These are phyloP conservation scores for Phytophthora podocarpi DNA, from an alignment of 352 stramenopile genomes.

Conservation along the genomic window DNA sequence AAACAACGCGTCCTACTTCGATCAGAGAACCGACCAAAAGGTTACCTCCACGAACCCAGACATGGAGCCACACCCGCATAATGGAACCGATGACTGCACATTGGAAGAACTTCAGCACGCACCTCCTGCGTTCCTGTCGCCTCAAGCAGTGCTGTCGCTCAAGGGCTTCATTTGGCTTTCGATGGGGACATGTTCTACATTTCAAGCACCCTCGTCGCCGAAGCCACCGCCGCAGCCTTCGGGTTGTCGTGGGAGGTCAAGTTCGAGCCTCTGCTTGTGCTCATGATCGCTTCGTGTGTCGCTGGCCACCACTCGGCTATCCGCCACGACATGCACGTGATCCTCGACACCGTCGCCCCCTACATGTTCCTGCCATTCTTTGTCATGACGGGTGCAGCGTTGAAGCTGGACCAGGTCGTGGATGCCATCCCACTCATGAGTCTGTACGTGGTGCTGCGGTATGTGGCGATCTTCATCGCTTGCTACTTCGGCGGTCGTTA, in stretches of 20 bases:
- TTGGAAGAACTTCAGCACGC: constrained; percentile 36
- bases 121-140: constrained; percentile 28
- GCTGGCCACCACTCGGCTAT: constrained; percentile 61
- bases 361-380: constrained; percentile 83
- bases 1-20: constrained; percentile 16
- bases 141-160: constrained; percentile 40
- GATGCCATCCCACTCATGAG: constrained; percentile 70
- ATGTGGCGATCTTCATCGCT: constrained; percentile 65
- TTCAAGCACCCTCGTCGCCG: constrained; percentile 47
- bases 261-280: constrained; percentile 66
- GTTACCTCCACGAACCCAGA: constrained; percentile 30
- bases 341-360: constrained; percentile 62
- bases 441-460: constrained; percentile 62
- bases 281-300: constrained; percentile 71
- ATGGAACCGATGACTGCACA: constrained; percentile 40
- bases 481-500: constrained; percentile 65
- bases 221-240: constrained; percentile 50
- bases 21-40: constrained; percentile 33
- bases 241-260: constrained; percentile 73
- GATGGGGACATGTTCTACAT: constrained; percentile 67
- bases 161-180: constrained; percentile 76
- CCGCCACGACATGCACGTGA: constrained; percentile 78
- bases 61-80: constrained; percentile 52
- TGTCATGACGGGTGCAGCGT: constrained; percentile 68
- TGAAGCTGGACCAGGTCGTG: constrained; percentile 74